Percentiles rank a stretch among this genome's conserved stretches.
phyloP scores from a whole-genome alignment of 176 grass and related monocot genomes.

The Raddia distichophylla region DNA sequence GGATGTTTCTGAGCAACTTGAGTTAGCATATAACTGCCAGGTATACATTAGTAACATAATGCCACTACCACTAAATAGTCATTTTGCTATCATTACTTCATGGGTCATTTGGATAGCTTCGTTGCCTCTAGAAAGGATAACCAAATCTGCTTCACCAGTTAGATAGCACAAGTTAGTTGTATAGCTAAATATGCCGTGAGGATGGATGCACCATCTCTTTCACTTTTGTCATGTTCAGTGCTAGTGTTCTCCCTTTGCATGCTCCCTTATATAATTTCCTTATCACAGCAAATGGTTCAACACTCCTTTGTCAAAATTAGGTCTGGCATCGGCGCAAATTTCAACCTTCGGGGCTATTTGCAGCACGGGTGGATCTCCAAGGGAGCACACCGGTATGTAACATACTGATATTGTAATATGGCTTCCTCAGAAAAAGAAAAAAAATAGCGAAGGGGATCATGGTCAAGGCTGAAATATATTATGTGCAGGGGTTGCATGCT shows the following conservation, averaged over 20 bases:
- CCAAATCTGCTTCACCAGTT: slow-evolving; percentile 14
- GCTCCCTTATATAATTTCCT: slow-evolving; percentile 19
- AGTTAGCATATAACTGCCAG: slow-evolving; percentile 77
- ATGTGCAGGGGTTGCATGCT: slow-evolving; percentile 75
- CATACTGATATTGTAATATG: slow-evolving; percentile 25
- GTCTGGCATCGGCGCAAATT: slow-evolving; percentile 91
- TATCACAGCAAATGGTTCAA: slow-evolving; percentile 33
- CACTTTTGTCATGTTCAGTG: background rate
- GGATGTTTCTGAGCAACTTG: slow-evolving; percentile 93
- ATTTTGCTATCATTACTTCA: background rate
- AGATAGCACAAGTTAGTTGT: slow-evolving; percentile 16
- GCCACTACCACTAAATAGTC: background rate
- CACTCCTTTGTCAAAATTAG: slow-evolving; percentile 49
- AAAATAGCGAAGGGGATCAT: slow-evolving; percentile 10
- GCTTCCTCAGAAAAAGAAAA: slow-evolving; percentile 10
- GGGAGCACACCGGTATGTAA: slow-evolving; percentile 67
- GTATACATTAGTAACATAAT: slow-evolving; percentile 32
- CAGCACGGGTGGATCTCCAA: slow-evolving; percentile 86
- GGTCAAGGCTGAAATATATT: slow-evolving; percentile 37
- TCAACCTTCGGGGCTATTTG: slow-evolving; percentile 96
- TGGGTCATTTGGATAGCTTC: background rate
- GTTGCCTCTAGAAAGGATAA: slow-evolving; percentile 8
- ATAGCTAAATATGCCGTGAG: background rate
- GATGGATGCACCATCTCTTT: slow-evolving; percentile 20
- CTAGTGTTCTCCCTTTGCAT: background rate